phyloP scores from a whole-genome alignment of 2,329 filamentous ascomycete genomes.

The Beauveria bassiana region DNA sequence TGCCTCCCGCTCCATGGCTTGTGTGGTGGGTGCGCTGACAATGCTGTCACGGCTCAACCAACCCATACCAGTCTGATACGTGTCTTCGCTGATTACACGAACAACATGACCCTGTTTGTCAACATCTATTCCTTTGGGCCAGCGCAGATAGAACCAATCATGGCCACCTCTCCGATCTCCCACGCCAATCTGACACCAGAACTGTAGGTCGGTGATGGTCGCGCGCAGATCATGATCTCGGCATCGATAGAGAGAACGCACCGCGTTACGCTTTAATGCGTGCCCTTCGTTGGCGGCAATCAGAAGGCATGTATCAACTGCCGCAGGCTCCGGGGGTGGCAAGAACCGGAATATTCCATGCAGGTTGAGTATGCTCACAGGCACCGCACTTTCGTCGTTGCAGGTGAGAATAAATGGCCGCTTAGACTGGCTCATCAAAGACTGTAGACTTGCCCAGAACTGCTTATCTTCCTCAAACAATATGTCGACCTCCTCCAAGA shows the following conservation, averaged over 20 bases:
- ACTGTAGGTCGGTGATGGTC: conserved; percentile 76
- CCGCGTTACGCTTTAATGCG: conserved; percentile 57
- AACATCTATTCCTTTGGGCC: conserved; percentile 63
- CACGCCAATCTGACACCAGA: conserved; percentile 95
- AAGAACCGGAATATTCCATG: conserved; percentile 78
- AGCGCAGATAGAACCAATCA: conserved; percentile 79
- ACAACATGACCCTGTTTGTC: conserved; percentile 60
- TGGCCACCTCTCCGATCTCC: conserved; percentile 83
- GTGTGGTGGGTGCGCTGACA: conserved; percentile 25
- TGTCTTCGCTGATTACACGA: conserved; percentile 73
- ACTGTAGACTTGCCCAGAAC: conserved; percentile 79
- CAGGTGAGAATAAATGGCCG: conserved; percentile 93
- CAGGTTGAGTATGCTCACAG: conserved; percentile 64
- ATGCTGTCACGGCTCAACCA: conserved; percentile 58
- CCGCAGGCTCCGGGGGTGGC: conserved; percentile 56
- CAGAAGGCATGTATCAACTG: conserved; percentile 72
- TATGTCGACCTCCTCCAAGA: conserved; percentile 89
- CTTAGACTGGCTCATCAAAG: conserved; percentile 75
- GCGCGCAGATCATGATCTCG: conserved; percentile 69
- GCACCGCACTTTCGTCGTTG: conserved; percentile 80
- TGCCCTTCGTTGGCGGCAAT: conserved; percentile 88
- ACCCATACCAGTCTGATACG: conserved; percentile 73
- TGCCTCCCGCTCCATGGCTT: conserved; percentile 51
- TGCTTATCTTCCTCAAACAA: conserved; percentile 93
- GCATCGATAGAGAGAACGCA: conserved; percentile 62